A percentile compares a stretch with the other conserved stretches of the same genome.
These are phyloP conservation scores for Geranium brycei DNA, from an alignment of 345 rosid genomes.

Conservation along the genomic window DNA sequence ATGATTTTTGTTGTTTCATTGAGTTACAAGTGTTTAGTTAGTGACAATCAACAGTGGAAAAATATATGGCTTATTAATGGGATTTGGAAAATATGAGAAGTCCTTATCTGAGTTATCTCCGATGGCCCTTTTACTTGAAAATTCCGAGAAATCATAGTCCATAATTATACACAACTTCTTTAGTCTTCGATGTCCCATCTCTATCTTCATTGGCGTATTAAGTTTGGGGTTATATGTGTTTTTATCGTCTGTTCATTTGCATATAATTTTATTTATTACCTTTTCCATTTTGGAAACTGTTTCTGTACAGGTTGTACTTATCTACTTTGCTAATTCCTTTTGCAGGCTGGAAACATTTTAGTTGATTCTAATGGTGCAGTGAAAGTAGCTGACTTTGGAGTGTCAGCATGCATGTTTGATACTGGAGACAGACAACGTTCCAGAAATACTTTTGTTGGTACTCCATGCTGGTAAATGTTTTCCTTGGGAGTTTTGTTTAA, in stretches of 20 bases:
- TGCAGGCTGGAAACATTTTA: conserved; percentile 92
- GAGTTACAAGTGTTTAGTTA: too few species aligned
- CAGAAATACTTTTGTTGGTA: conserved; percentile 95
- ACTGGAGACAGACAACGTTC: conserved; percentile 94
- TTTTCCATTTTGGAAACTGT: neutral
- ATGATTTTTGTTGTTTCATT: too few species aligned
- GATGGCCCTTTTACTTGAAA: too few species aligned
- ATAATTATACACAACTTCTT: neutral
- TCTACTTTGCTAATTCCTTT: conserved; percentile 10
- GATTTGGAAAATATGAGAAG: too few species aligned
- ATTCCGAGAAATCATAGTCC: neutral
- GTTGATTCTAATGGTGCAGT: conserved; percentile 66
- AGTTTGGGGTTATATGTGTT: neutral
- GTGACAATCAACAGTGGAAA: too few species aligned
- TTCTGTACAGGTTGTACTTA: conserved; percentile 7
- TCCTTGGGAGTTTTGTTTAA: neutral
- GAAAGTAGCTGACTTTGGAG: conserved; percentile 96
- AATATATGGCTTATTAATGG: too few species aligned
- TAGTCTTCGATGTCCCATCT: neutral
- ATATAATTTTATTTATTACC: neutral
- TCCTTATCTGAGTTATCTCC: too few species aligned
- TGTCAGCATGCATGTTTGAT: conserved; percentile 97
- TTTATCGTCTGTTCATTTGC: neutral
- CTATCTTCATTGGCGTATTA: neutral
- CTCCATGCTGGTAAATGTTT: conserved; percentile 83